Evolutionary conservation across 2,329 filamentous ascomycete genomes (phyloP), one percentile per base, ranked within the genome.

Genomic region (Ascochyta pisi): DNA sequence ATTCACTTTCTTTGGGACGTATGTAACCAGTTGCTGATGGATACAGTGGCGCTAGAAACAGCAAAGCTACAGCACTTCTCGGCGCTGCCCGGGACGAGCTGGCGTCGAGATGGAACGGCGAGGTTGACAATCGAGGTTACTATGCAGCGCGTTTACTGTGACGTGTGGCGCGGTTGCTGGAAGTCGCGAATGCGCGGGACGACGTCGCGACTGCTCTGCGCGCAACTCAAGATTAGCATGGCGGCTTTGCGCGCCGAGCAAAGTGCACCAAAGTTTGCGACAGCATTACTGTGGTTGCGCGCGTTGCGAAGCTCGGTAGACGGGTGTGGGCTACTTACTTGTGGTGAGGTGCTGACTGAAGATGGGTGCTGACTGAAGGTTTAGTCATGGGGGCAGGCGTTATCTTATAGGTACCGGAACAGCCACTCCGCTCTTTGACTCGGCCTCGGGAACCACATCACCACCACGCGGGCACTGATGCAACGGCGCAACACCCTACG

Each of bases 251-350:
- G 42, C 47, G 47, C 38, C 53, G 48, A 38, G 38, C 43, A 43
- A 9, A 37, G 7, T 48, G 43, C 53, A 47, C 42, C 47, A 33
- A 34, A n/a, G n/a, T 23, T 33, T 13, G 53, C 47, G 48, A 48
- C 43, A 47, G n/a, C 48, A 34, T 38, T 51, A 7, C 16, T 23
- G 47, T 33, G 8, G 31, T 51, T 47, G 53, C 53, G 43, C 53
- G 37, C 47, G 51, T 50, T n/a, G 47, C 42, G 42, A 39, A 24
- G 33, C 35, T 33, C 19, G 24, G 42, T 26, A 10, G 42, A 46
- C 42, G 39, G 52, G 37, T 43, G 49, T 40, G 43, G 46, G 52
- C 38, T 54, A 57, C 65, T 64, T 61, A 68, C 65, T 60, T 63
- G 60, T 60, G 55, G 24, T 53, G 41, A 42, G 33, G 35, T 50